Percentiles rank a stretch among this genome's conserved stretches.
phyloP scores from a whole-genome alignment of 805 yeast species.

The Yamadazyma ubonensis region DNA sequence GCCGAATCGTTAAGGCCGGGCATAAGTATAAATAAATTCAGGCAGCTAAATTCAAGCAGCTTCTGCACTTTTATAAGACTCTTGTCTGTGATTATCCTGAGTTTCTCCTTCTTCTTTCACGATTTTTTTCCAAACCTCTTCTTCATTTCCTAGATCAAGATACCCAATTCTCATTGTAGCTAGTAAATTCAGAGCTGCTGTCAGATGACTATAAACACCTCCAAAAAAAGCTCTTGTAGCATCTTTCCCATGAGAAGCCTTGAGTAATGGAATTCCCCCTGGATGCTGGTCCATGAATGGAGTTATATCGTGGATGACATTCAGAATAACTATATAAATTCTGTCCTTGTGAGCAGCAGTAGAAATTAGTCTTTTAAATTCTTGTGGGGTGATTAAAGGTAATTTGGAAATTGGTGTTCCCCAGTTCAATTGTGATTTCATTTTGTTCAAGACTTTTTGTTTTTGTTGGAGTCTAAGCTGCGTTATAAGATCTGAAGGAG shows the following conservation, averaged over 20 bases:
- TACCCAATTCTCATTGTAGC: slow-evolving; percentile 95
- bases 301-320: slow-evolving; percentile 90
- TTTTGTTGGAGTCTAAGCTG: slow-evolving; percentile 57
- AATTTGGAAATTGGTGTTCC: slow-evolving; percentile 88
- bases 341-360: slow-evolving; percentile 41
- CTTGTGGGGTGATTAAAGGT: slow-evolving; percentile 58
- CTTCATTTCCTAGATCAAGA: slow-evolving; percentile 75
- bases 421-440: slow-evolving; percentile 82
- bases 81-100: slow-evolving; percentile 20
- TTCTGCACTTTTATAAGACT: slow-evolving; percentile 31
- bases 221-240: slow-evolving; percentile 94
- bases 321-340: slow-evolving; percentile 79
- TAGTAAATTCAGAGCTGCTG: slow-evolving; percentile 86
- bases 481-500: slow-evolving; percentile 68
- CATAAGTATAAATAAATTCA: neutral
- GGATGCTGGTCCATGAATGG: slow-evolving; percentile 92
- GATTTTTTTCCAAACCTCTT: slow-evolving; percentile 78
- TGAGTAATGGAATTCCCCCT: slow-evolving; percentile 80
- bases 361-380: slow-evolving; percentile 41
- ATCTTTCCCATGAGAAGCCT: slow-evolving; percentile 85
- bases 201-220: slow-evolving; percentile 89
- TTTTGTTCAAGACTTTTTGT: slow-evolving; percentile 75
- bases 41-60: slow-evolving; percentile 23
- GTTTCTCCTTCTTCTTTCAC: slow-evolving; percentile 59
- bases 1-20: neutral